These are phyloP conservation scores for Penstemon newberryi DNA, from an alignment of 257 asterid genomes.

Conservation along the genomic window DNA sequence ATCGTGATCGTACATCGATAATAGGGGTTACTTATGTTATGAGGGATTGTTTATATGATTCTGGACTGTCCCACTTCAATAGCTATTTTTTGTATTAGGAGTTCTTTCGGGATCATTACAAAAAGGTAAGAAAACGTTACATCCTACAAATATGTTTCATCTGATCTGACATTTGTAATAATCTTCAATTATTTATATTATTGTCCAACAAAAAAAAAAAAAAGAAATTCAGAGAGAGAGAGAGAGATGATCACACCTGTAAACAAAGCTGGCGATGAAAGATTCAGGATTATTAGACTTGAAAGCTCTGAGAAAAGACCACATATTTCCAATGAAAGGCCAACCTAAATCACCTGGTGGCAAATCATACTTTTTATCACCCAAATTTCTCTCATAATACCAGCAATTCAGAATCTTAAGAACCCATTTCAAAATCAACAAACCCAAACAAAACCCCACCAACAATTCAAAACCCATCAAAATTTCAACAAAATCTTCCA, in stretches of 20 bases:
- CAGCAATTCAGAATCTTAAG: constrained; percentile 36
- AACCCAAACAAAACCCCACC: constrained; percentile 27
- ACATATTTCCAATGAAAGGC: constrained; percentile 93
- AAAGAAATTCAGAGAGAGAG: neutral
- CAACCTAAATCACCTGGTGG: constrained; percentile 97
- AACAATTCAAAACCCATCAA: constrained; percentile 25
- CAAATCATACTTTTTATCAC: constrained; percentile 44
- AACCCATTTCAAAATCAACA: constrained; percentile 21
- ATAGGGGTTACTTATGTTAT: too few relatives aligned
- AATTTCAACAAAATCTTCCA: neutral
- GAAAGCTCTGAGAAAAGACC: constrained; percentile 84
- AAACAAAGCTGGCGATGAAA: constrained; percentile 50
- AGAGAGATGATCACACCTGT: constrained; percentile 49
- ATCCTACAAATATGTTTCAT: too few relatives aligned
- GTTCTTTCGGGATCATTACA: too few relatives aligned
- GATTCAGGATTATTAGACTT: constrained; percentile 68
- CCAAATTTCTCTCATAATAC: constrained; percentile 58
- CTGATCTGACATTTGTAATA: too few relatives aligned
- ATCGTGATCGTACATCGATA: too few relatives aligned
- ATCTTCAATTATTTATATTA: too few relatives aligned
- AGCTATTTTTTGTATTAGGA: too few relatives aligned
- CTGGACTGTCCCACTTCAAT: too few relatives aligned
- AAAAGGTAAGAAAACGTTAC: too few relatives aligned
- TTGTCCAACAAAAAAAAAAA: too few relatives aligned
- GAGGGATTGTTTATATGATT: too few relatives aligned